Conservation (phyloP, 2,329 filamentous ascomycete species). For the Colletotrichum endophyticum region DNA sequence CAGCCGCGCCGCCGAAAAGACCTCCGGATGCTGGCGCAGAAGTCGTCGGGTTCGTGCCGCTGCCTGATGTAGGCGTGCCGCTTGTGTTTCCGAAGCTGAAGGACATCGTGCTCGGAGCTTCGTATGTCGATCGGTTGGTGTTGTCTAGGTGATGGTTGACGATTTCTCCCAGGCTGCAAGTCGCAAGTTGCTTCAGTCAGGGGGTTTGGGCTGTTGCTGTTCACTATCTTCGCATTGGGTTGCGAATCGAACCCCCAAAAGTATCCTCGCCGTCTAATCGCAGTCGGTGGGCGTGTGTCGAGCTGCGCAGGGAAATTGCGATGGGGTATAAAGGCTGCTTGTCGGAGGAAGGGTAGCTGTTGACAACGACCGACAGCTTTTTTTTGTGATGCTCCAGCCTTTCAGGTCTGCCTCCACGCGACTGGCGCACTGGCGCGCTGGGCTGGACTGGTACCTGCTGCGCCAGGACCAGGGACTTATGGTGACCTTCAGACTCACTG, state of each 20-base stretch:
- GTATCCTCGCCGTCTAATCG: background rate
- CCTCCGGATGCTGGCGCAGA: conserved; percentile 42
- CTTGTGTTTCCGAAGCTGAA: conserved; percentile 42
- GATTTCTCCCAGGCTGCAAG: background rate
- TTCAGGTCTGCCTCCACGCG: conserved; percentile 16
- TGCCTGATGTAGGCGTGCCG: conserved; percentile 27
- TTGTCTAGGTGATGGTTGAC: background rate
- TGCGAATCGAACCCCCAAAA: background rate
- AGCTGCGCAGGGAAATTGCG: background rate
- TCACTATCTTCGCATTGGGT: conserved; percentile 11
- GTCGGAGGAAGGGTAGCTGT: background rate
- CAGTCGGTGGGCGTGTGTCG: background rate
- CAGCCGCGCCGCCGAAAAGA: conserved; percentile 41
- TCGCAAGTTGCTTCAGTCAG: background rate
- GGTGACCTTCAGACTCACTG: background rate
- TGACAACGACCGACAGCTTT: conserved; percentile 14
- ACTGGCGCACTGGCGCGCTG: conserved; percentile 10
- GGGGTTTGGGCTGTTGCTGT: background rate
- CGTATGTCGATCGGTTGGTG: background rate
- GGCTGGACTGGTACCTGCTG: background rate
- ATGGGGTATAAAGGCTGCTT: background rate
- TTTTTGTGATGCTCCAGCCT: conserved; percentile 22
- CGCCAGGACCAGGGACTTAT: background rate
- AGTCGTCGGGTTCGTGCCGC: conserved; percentile 29
- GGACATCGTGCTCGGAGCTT: conserved; percentile 33